A percentile compares a stretch with the other conserved stretches of the same genome.
Conservation (phyloP, 1,139 yeast species). For the Scheffersomyces segobiensis region DNA sequence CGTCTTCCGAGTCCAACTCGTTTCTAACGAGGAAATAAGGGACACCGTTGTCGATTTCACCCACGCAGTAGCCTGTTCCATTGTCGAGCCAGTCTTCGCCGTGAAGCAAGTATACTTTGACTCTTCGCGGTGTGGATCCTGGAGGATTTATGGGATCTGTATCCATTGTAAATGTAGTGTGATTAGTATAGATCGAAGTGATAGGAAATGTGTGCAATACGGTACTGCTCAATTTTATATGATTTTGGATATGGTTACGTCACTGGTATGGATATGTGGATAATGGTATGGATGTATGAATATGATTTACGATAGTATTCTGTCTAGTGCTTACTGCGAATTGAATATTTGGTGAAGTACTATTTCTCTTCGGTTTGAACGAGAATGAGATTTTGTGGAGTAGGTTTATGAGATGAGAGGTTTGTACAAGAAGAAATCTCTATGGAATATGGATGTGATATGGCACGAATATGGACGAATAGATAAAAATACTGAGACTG, state of each 20-base stretch:
- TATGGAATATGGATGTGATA: not conserved
- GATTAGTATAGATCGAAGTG: not conserved
- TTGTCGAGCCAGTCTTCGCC: slow-evolving; percentile 89
- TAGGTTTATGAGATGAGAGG: not conserved
- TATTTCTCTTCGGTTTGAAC: not conserved
- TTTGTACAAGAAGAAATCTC: not conserved
- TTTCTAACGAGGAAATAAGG: slow-evolving; percentile 74
- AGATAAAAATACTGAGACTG: not conserved
- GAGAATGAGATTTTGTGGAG: not conserved
- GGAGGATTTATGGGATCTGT: not conserved
- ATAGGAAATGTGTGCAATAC: not conserved
- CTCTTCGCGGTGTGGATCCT: slow-evolving; percentile 60
- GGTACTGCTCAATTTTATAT: too few relatives aligned
- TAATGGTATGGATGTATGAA: not conserved
- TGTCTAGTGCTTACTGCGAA: not conserved
- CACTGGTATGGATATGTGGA: not conserved
- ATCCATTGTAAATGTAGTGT: not conserved
- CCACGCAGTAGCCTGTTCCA: slow-evolving; percentile 90
- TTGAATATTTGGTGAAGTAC: not conserved
- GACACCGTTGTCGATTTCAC: slow-evolving; percentile 50
- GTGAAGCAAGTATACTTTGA: slow-evolving; percentile 80
- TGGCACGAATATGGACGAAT: not conserved
- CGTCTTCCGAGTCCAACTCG: slow-evolving; percentile 61
- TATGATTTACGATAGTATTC: not conserved
- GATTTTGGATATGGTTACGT: too few relatives aligned